Evolutionary conservation across 192 early-diverging fungal species (phyloP), one percentile per base, ranked within the genome.

Genomic region (Backusella circina): DNA sequence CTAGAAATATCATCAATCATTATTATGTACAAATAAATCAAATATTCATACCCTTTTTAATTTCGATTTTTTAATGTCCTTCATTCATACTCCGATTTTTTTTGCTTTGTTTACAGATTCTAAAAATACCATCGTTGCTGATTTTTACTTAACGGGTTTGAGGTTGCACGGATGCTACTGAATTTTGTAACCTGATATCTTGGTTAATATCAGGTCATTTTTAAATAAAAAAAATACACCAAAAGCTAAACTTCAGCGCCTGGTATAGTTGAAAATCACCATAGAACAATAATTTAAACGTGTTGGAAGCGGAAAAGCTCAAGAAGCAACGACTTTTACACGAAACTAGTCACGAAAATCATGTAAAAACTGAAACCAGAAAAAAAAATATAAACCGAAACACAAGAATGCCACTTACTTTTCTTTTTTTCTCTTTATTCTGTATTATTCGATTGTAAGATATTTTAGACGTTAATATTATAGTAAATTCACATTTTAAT

Each of bases 301-400:
- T 61, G 10, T 13, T 61, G 23, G 54, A 12, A 13, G 10, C 54
- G 54, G 54, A 61, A 28, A 61, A 61, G 54, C 26, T 26, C 10
- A 61, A 61, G 21, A 12, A 61, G 2, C 54, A 61, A 28, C 54
- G 26, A 61, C 54, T 61, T 61, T 61, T 26, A 61, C 54, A 61
- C 54, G 54, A 61, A 61, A 61, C 54, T 61, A 61, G 54, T 61
- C 54, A 61, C 54, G 23, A 61, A 61, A 61, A 12, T 61, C 54
- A 61, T 61, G 23, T 61, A 61, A 61, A 61, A 61, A 61, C 54
- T 61, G 54, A 61, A 61, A 61, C 54, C 54, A 61, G 21, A 61
- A 61, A 61, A 61, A 57, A 61, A 61, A 61, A 61, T 61, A 61
- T 28, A 61, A 61, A 61, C 54, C 54, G 54, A 61, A 61, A 61